These are phyloP conservation scores for Brassica juncea DNA, from an alignment of 345 rosid genomes.

Conservation along the genomic window DNA sequence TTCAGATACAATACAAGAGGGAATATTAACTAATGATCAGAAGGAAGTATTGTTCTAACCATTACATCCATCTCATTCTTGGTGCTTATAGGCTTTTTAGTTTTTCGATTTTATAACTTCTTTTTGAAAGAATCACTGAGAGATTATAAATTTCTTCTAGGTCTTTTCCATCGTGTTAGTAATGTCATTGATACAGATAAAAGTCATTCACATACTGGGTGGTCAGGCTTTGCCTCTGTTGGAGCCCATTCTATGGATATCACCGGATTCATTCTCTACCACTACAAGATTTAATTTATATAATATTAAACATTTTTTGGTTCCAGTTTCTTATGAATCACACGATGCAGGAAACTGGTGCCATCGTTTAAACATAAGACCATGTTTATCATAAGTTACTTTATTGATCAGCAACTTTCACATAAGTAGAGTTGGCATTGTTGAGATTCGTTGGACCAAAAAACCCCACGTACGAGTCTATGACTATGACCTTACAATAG, in stretches of 20 bases:
- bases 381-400: neutral
- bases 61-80: neutral
- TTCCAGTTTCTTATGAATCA: neutral
- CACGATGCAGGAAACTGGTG: neutral
- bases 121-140: neutral
- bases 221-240: neutral
- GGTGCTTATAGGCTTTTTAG: neutral
- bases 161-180: neutral
- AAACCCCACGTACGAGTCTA: constrained; percentile 15
- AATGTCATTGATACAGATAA: neutral
- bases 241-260: neutral
- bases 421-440: neutral
- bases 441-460: neutral
- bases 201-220: neutral
- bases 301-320: neutral
- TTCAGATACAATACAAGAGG: too few species aligned
- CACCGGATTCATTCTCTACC: neutral
- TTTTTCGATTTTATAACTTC: neutral
- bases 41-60: neutral
- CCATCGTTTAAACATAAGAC: neutral
- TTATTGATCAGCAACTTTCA: neutral
- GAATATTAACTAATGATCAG: too few species aligned
- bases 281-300: neutral
- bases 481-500: constrained; percentile 24
- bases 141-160: neutral